Conservation (phyloP, 2,329 filamentous ascomycete genomes). For the Cercospora sesami region DNA sequence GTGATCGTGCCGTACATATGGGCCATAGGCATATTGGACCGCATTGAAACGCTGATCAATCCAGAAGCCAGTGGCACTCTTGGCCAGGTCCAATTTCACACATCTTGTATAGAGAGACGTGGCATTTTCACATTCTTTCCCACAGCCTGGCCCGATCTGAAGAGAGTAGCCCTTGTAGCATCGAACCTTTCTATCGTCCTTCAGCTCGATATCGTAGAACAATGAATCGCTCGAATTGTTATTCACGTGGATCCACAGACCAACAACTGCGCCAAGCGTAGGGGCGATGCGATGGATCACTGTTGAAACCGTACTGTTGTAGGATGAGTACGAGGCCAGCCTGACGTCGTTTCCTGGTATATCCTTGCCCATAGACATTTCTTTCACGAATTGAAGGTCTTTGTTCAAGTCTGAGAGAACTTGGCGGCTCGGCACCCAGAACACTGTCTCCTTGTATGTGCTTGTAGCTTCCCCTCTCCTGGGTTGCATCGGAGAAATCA, state of each 20-base stretch:
- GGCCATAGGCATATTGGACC: no score
- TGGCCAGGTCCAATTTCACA: neutral
- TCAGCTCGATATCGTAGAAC: neutral
- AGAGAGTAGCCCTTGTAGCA: neutral
- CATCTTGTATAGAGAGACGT: neutral
- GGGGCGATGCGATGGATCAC: constrained; percentile 24
- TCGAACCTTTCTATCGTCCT: neutral
- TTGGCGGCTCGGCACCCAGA: constrained; percentile 31
- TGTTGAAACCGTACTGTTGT: constrained; percentile 22
- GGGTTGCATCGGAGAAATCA: no score
- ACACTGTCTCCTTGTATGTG: neutral
- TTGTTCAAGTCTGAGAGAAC: constrained; percentile 13
- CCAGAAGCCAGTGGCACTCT: neutral
- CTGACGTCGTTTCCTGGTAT: neutral
- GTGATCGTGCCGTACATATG: neutral
- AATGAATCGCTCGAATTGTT: no score
- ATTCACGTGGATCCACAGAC: neutral
- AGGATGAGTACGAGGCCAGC: neutral
- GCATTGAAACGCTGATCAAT: neutral
- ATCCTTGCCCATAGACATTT: neutral
- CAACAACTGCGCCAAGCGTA: constrained; percentile 20
- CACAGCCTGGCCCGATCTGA: neutral
- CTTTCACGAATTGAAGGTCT: constrained; percentile 13
- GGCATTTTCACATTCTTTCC: neutral
- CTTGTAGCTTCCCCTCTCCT: neutral